Conservation (phyloP, 1,139 yeast species). For the Hyphopichia pseudoburtonii region DNA sequence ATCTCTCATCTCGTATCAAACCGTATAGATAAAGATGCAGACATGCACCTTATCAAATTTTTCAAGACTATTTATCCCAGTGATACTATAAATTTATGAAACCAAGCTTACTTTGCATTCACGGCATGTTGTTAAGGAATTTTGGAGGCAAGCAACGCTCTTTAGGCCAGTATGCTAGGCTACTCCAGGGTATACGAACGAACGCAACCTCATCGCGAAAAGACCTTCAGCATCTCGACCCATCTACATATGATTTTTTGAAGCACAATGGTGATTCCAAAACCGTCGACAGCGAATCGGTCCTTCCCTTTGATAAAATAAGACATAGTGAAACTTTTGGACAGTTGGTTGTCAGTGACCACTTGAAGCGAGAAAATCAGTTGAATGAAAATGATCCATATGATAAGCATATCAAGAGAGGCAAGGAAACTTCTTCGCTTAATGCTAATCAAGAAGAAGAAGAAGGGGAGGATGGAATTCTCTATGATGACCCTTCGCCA, state of each 20-base stretch:
- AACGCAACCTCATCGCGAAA: slow-evolving; percentile 3
- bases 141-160: background rate
- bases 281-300: background rate
- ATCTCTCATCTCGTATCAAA: too few relatives aligned
- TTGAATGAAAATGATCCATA: slow-evolving; percentile 7
- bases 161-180: background rate
- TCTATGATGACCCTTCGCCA: slow-evolving; percentile 23
- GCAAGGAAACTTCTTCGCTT: too few relatives aligned
- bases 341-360: slow-evolving; percentile 44
- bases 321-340: slow-evolving; percentile 43
- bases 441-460: slow-evolving; percentile 12
- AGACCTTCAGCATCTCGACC: slow-evolving; percentile 4
- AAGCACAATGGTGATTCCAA: slow-evolving; percentile 4
- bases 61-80: too few relatives aligned
- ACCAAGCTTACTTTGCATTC: too few relatives aligned
- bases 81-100: too few relatives aligned
- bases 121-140: background rate
- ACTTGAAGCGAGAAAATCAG: slow-evolving; percentile 22
- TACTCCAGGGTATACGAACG: background rate
- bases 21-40: too few relatives aligned
- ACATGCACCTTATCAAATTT: too few relatives aligned
- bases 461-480: background rate
- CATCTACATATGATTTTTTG: slow-evolving; percentile 8
- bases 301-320: slow-evolving; percentile 31
- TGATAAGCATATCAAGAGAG: slow-evolving; percentile 2